These are phyloP conservation scores for Exidia glandulosa DNA, from an alignment of 768 basidiomycete genomes.

Conservation along the genomic window DNA sequence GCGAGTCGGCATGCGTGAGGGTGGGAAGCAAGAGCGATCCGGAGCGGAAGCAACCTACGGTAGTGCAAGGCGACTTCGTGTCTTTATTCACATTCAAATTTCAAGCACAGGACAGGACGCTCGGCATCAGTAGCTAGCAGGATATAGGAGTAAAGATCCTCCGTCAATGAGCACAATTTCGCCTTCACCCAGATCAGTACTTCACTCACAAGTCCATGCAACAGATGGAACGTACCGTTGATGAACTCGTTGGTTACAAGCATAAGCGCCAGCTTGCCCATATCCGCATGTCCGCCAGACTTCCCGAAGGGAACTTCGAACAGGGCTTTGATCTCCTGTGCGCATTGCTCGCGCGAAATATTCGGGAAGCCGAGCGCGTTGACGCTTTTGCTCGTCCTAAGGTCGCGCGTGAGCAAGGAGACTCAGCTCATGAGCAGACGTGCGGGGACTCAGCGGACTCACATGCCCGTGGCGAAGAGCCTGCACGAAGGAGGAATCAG, in stretches of 20 bases:
- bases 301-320: constrained; percentile 28
- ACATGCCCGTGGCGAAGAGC: constrained; percentile 18
- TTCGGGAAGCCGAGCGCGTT: constrained; percentile 14
- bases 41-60: too few species aligned
- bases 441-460: constrained; percentile 9
- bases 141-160: constrained; percentile 27
- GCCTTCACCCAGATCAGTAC: too few species aligned
- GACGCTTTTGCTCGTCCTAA: not conserved
- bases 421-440: too few species aligned
- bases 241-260: constrained; percentile 37
- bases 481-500: not conserved
- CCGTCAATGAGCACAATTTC: constrained; percentile 40
- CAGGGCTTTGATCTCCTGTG: constrained; percentile 6
- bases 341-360: constrained; percentile 6
- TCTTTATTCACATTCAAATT: too few species aligned
- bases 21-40: too few species aligned
- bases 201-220: too few species aligned
- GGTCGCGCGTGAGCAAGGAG: too few species aligned
- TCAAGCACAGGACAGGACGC: too few species aligned
- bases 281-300: constrained; percentile 28
- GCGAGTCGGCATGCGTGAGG: too few species aligned
- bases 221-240: too few species aligned
- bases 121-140: constrained; percentile 23
- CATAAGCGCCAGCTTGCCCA: constrained; percentile 33
- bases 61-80: too few species aligned